Percentiles rank a stretch among this genome's conserved stretches.
Conservation (phyloP, 2,329 filamentous ascomycete genomes). For the Cryphonectria nitschkei region DNA sequence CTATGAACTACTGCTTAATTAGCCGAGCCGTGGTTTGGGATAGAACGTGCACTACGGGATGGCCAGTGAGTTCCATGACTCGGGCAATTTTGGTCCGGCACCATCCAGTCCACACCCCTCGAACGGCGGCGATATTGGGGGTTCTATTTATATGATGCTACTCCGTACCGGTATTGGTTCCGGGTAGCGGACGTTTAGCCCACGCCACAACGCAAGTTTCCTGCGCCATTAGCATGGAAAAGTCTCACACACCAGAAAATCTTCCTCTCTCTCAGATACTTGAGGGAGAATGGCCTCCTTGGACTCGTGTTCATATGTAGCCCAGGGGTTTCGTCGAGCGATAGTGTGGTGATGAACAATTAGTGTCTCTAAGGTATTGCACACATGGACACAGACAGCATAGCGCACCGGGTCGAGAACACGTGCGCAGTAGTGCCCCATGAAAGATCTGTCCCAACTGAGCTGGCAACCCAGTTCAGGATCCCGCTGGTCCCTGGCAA, state of each 20-base stretch:
- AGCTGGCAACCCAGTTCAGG: conserved; percentile 19
- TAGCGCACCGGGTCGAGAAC: not conserved
- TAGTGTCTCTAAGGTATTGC: not conserved
- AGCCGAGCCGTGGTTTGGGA: conserved; percentile 2
- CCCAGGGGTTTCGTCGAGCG: not conserved
- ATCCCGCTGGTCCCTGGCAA: not conserved
- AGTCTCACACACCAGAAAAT: not conserved
- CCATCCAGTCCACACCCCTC: conserved; percentile 15
- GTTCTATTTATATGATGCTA: conserved; percentile 24
- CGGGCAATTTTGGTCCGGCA: conserved; percentile 21
- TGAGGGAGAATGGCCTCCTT: not conserved
- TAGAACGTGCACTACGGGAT: conserved; percentile 6
- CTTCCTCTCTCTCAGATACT: not conserved
- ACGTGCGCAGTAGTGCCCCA: not conserved
- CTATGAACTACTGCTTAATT: not conserved
- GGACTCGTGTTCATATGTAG: not conserved
- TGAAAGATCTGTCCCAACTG: conserved; percentile 4
- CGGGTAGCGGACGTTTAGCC: not conserved
- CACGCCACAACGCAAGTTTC: not conserved
- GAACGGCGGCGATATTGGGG: conserved; percentile 4
- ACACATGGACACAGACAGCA: not conserved
- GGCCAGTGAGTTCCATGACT: conserved; percentile 19
- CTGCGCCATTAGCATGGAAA: not conserved
- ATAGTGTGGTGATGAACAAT: not conserved
- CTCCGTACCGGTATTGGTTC: conserved; percentile 3